Evolutionary conservation across 139 green algal species (phyloP), one percentile per base, ranked within the genome.

Genomic region (Spirogloea muscicola): DNA sequence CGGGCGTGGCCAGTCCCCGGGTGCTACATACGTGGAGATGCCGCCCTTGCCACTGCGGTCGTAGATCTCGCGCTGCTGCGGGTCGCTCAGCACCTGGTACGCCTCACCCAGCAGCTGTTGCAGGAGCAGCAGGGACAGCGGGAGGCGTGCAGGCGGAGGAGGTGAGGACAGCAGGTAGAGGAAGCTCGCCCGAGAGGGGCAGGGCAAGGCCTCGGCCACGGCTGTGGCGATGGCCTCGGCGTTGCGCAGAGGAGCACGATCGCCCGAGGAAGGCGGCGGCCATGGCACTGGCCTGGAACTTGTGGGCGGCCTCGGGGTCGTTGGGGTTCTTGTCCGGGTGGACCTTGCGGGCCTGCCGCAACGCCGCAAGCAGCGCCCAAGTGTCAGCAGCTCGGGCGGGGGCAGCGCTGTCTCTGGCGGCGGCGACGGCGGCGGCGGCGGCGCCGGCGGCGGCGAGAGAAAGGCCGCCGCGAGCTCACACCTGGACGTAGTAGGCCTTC

Each of bases 311-410:
- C 10, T 85, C 59, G 0, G 80, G 74, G 63, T 96, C 91, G 6
- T 78, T 86, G 0, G 87, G 88, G 76, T 96, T 96, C 83, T 98
- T 98, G 81, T 98, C 92, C 10, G 88, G 88, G 70, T 91, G 89
- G 41, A 88, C 49, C 33, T 74, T 74, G 13, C 68, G 42, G 55
- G 76, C 76, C 55, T 79, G 72, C 37, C 21, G n/a, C n/a, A 18
- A 25, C 18, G 44, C 18, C 18, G 44, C 18, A 55, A 25, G 16
- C 16, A 55, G 18, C 18, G 44, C 44, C 16, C 18, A 18, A 16
- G 44, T 55, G 44, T 55, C 16, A 25, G 16, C 16, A 55, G 18
- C 18, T 18, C 44, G 16, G 18, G 18, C 44, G 16, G 16, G 44
- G 18, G 16, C 44, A 55, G 16, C 16, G n/a, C n/a, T n/a, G n/a